Base-by-base conservation (phyloP, 805 yeast genomes). In the Metschnikowia dekortorum region DNA sequence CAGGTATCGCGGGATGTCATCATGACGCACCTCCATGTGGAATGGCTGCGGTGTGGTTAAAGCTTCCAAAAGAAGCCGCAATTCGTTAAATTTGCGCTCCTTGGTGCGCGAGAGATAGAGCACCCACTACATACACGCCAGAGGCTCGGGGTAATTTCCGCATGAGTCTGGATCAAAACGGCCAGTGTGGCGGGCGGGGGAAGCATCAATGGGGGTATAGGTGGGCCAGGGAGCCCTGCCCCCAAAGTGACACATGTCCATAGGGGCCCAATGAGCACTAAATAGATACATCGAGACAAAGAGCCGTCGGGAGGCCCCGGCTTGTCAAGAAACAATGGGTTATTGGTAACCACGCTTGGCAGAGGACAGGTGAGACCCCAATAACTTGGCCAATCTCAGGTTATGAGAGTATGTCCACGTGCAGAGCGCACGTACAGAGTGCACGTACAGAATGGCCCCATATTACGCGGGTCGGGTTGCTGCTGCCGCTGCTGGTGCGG, bases 31-130 rank as follows among this genome's bases (percentile, higher is more conserved):
- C 22, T 22, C 34, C 31, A 13, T 33, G 45, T 32, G 9, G 18
- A 26, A 18, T 41, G 18, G 36, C 36, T 38, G 45, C 38, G 11
- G 31, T 38, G 8, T 39, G 43, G 43, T 30, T 33, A 32, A 16
- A 34, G 29, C 16, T 33, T n/a, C 37, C 38, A 6, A 7, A 33
- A 32, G 29, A 30, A 33, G 18, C 8, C 45, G 31, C 26, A 1
- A 22, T 22, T 22, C 38, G 37, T n/a, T 22, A 14, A 33, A 42
- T 42, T 42, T 33, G 45, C 45, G 45, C 31, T n/a, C 33, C 45
- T n/a, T 14, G 38, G 45, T 42, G 45, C 45, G 38, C 38, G 28
- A 26, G 38, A 39, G 43, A 39, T 39, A 39, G 33, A 30, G 10
- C n/a, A 22, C 16, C 8, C 9, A 8, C 22, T 29, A 14, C 11